A percentile compares a stretch with the other conserved stretches of the same genome.
Conservation (phyloP, 306 rosid genomes). For the Lagenaria siceraria region DNA sequence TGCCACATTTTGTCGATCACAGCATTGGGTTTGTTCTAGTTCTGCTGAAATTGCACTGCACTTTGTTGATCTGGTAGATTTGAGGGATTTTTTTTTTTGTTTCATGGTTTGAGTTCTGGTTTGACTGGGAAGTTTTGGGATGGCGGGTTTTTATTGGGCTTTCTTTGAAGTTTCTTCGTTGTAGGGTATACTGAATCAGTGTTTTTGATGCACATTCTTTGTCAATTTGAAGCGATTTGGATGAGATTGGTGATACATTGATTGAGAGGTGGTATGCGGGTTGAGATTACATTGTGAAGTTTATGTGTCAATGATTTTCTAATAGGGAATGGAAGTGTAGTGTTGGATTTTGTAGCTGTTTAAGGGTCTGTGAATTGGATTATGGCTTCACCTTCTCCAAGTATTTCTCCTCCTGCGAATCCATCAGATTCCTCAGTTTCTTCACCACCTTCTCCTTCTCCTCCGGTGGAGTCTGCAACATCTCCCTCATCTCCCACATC, state of each 20-base stretch:
- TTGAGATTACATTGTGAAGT: not conserved
- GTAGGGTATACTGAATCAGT: not conserved
- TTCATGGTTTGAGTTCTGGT: conserved; percentile 1
- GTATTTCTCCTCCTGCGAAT: conserved; percentile 47
- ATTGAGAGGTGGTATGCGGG: not conserved
- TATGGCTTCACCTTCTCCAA: conserved; percentile 77
- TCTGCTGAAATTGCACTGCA: conserved; percentile 5
- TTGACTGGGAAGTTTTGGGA: not conserved
- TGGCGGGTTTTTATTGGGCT: conserved; percentile 7
- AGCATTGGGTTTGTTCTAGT: not conserved
- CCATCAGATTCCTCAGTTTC: conserved; percentile 36
- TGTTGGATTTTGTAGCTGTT: conserved; percentile 15
- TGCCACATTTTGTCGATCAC: conserved; percentile 20
- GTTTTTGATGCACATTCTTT: not conserved
- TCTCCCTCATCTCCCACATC: conserved; percentile 30
- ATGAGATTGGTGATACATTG: conserved; percentile 1
- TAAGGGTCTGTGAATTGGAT: not conserved
- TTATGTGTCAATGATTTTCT: not conserved
- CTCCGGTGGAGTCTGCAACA: conserved; percentile 7
- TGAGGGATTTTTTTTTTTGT: not conserved
- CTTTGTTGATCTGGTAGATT: conserved; percentile 18
- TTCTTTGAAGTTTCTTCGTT: not conserved
- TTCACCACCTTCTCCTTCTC: conserved; percentile 24
- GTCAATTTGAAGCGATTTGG: not conserved
- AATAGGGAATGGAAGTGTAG: conserved; percentile 17